Evolutionary conservation across 345 rosid genomes (phyloP), one percentile per base, ranked within the genome.

Genomic region (Acer negundo): DNA sequence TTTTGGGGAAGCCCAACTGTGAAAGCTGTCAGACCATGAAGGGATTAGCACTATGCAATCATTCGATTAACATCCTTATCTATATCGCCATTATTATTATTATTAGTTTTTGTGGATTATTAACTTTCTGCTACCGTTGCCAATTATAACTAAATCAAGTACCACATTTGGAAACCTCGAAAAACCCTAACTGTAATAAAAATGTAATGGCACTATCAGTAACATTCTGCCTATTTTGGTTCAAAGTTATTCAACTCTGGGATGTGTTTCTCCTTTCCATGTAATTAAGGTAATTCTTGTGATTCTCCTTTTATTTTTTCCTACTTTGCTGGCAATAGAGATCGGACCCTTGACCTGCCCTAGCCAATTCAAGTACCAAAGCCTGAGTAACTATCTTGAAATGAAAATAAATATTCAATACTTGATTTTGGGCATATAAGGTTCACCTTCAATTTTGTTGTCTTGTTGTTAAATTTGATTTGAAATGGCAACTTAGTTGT

Each of bases 1-100:
- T 12, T 8, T 74, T 44, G 7, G 62, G 61, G 47, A 62, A 75
- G 53, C 55, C 24, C 74, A 24, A 35, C 72, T 71, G 59, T 40
- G 56, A 40, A 81, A 22, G 31, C 81, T 15, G 4, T 62, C n/a
- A 13, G 42, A 55, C 16, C 49, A 68, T 61, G 46, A 53, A 55
- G 53, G n/a, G 31, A 46, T 72, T 26, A 12, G 71, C 51, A 58
- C 62, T 58, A 56, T 6, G 12, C 24, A 58, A 19, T 58, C 12
- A 20, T 58, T 58, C 22, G 20, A 2, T 20, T n/a, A 58, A n/a
- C 10, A n/a, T 58, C 22, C 4, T 58, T 19, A 58, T 20, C 22
- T 19, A 20, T 7, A 16, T 20, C 9, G 1, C n/a, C 6, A 19
- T 7, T 7, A 20, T 58, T 58, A 16, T 58, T 58, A 58, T 46